Conservation (phyloP, 202 grass and related monocot species). For the Cymbopogon flexuosus region DNA sequence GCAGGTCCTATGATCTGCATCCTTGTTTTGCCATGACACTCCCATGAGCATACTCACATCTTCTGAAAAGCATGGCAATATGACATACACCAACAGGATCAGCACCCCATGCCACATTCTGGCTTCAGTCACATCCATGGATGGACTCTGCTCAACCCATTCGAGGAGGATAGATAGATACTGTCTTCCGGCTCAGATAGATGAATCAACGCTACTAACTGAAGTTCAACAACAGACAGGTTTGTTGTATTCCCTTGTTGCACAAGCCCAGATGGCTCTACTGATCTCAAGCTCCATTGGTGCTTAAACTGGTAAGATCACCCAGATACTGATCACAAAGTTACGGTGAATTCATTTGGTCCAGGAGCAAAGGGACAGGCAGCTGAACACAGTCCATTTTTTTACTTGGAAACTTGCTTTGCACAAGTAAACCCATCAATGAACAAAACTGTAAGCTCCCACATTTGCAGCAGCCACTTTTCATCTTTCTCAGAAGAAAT, state of each 20-base stretch:
- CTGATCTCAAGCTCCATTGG: not conserved
- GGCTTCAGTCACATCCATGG: not conserved
- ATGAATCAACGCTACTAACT: not conserved
- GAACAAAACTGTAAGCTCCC: slow-evolving; percentile 8
- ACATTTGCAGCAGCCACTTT: not conserved
- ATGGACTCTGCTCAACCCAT: not conserved
- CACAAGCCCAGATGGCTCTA: not conserved
- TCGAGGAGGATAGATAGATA: not conserved
- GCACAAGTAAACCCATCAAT: slow-evolving; percentile 11
- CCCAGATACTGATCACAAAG: not conserved
- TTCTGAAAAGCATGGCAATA: not conserved
- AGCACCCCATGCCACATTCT: not conserved
- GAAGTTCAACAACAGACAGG: not conserved
- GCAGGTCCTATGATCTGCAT: not conserved
- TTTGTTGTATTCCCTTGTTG: not conserved
- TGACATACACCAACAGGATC: not conserved
- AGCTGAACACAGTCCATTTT: slow-evolving; percentile 4
- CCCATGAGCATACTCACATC: not conserved
- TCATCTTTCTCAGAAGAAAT: not conserved
- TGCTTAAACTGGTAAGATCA: not conserved
- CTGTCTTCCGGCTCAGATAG: no score
- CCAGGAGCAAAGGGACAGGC: not conserved
- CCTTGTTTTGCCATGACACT: not conserved
- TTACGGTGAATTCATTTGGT: not conserved
- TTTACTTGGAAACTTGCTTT: not conserved